Base-by-base conservation (phyloP, 495 filamentous ascomycete species). In the Tuber microsphaerosporum region DNA sequence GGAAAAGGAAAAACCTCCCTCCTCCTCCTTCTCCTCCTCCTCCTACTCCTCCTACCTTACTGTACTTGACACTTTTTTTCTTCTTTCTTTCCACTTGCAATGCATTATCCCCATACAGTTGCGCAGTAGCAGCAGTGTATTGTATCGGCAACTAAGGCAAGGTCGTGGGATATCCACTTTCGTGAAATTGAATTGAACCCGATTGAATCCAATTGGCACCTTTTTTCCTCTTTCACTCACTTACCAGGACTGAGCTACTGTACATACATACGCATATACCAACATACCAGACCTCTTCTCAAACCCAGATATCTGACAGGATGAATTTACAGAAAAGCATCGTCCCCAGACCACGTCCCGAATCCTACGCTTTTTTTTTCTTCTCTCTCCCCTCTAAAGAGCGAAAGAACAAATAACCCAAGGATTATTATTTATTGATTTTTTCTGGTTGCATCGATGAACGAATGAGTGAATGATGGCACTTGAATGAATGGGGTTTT, bases 41-140 rank as follows among this genome's bases (percentile, higher is more conserved):
- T 41, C n/a, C 77, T 71, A 41, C 75, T 72, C 77, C 72, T 79
- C 75, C 71, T 75, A 76, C 75, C 75, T 68, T 76, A 69, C 34
- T 10, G 46, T 26, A 39, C 41, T 37, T 74, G 14, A 51, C 69
- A 56, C n/a, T 61, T 71, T 69, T 71, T 56, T 71, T 71, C 45
- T 68, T n/a, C n/a, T 69, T 69, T 75, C 43, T 44, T n/a, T 61
- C 45, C 45, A 0, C 45, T 46, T 3, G 10, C 14, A 46, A 19
- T 19, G 39, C 39, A 41, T 12, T 12, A 46, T 46, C 45, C 45
- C 4, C 45, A 46, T 46, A 16, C 45, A 4, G 1, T 41, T 41
- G 39, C 39, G 2, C 16, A n/a, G n/a, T 37, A 17, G 16, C 0
- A 46, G 45, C 17, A 46, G 14, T 46, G 45, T 45, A 46, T 12